Percentiles rank a stretch among this genome's conserved stretches.
Evolutionary conservation across 2,329 filamentous ascomycete genomes (phyloP).

Genomic region (Colletotrichum zoysiae): DNA sequence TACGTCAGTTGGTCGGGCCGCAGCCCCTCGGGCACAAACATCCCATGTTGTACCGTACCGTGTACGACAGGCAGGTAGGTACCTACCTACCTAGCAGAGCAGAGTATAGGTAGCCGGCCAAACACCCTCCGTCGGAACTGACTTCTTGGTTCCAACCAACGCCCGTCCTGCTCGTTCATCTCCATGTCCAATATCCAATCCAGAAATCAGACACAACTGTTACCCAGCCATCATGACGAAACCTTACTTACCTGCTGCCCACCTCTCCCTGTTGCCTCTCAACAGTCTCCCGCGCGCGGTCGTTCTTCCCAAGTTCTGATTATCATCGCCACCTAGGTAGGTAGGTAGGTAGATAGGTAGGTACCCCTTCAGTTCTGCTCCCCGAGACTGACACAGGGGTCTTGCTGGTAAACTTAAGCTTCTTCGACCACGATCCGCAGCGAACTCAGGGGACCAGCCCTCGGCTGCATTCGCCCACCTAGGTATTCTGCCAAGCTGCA

Average conservation of each 20-base stretch:
- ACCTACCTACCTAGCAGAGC: background rate
- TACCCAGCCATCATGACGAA: constrained; percentile 19
- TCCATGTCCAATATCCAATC: background rate
- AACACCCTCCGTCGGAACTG: background rate
- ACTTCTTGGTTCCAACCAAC: constrained; percentile 15
- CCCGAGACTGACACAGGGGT: constrained; percentile 17
- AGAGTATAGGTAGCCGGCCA: constrained; percentile 14
- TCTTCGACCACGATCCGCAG: constrained; percentile 17
- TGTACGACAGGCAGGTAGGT: background rate
- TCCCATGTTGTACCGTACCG: background rate
- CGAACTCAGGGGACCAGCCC: background rate
- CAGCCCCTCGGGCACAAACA: constrained; percentile 5
- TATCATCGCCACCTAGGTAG: background rate
- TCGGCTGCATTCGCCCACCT: constrained; percentile 22
- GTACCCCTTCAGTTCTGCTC: constrained; percentile 2
- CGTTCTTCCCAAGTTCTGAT: background rate
- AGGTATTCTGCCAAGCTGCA: constrained; percentile 1
- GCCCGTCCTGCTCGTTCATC: constrained; percentile 20
- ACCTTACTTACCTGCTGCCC: constrained; percentile 5
- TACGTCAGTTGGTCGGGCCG: constrained; percentile 12
- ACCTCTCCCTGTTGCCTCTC: background rate
- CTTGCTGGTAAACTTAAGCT: constrained; percentile 35
- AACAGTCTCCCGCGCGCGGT: background rate
- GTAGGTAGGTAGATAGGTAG: too few relatives aligned
- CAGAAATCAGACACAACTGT: constrained; percentile 17